Conservation (phyloP, 345 rosid species). For the Bruguiera sexangula region DNA sequence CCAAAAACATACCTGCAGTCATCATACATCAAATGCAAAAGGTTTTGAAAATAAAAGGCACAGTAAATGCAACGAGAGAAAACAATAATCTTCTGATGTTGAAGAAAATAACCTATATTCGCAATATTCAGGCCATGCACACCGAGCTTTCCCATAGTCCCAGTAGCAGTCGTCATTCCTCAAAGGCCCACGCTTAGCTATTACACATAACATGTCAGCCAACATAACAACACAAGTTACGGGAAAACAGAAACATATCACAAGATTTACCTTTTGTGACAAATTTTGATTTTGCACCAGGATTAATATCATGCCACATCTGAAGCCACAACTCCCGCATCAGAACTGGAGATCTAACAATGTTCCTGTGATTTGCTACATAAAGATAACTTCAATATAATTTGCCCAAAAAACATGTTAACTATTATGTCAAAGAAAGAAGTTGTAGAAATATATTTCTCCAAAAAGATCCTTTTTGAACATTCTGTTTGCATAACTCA, state of each 20-base stretch:
- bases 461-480: neutral
- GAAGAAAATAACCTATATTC: conserved; percentile 68
- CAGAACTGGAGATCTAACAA: conserved; percentile 79
- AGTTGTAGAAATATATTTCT: neutral
- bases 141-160: conserved; percentile 96
- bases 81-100: neutral
- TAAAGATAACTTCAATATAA: conserved; percentile 23
- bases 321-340: conserved; percentile 99
- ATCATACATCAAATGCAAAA: conserved; percentile 7
- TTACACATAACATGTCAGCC: conserved; percentile 7
- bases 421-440: neutral
- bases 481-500: neutral
- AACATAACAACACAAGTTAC: conserved; percentile 12
- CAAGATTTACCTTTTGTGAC: conserved; percentile 75
- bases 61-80: neutral
- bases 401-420: neutral
- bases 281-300: conserved; percentile 54
- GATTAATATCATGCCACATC: conserved; percentile 93
- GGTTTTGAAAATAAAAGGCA: neutral
- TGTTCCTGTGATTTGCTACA: conserved; percentile 97
- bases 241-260: neutral
- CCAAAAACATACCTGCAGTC: conserved; percentile 73
- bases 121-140: conserved; percentile 93
- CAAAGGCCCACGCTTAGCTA: conserved; percentile 93
- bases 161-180: conserved; percentile 94